Evolutionary conservation across 1,139 yeast genomes (phyloP).

Genomic region (Geotrichum reessii): DNA sequence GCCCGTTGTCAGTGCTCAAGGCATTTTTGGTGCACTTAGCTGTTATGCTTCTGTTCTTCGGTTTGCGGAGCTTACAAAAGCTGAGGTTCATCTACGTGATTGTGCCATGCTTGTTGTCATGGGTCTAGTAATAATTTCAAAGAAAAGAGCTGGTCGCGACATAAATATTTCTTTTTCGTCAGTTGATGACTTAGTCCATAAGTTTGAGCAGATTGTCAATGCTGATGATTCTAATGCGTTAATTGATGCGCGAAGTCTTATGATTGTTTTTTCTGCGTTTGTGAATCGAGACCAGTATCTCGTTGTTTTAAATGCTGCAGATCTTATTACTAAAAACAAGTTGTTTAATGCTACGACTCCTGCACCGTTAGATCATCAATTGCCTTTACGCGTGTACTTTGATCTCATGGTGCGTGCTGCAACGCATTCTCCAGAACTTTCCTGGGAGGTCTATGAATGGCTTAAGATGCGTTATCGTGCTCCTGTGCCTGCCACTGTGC

Average conservation of each 20-base stretch:
- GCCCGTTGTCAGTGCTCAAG: constrained; percentile 10
- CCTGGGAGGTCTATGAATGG: constrained; percentile 16
- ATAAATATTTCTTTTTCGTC: not conserved
- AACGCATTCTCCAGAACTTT: constrained; percentile 6
- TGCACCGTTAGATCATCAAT: not conserved
- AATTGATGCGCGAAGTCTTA: not conserved
- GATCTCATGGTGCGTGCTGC: constrained; percentile 6
- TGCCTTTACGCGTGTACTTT: constrained; percentile 11
- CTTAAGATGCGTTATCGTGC: constrained; percentile 16
- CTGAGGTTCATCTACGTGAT: not conserved
- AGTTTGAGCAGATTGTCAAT: not conserved
- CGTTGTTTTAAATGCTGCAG: not conserved
- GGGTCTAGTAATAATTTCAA: not conserved
- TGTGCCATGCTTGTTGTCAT: not conserved
- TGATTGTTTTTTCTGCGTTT: not conserved
- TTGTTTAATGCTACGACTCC: not conserved
- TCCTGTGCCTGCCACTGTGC: constrained; percentile 19
- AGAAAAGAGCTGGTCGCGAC: not conserved
- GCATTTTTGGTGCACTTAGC: constrained; percentile 6
- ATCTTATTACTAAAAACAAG: not conserved
- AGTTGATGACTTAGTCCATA: not conserved
- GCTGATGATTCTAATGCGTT: not conserved
- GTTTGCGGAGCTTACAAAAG: not conserved
- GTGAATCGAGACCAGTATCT: not conserved
- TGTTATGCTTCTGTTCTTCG: not conserved